Evolutionary conservation across 495 filamentous ascomycete species (phyloP).

Genomic region (Extremus antarcticus): DNA sequence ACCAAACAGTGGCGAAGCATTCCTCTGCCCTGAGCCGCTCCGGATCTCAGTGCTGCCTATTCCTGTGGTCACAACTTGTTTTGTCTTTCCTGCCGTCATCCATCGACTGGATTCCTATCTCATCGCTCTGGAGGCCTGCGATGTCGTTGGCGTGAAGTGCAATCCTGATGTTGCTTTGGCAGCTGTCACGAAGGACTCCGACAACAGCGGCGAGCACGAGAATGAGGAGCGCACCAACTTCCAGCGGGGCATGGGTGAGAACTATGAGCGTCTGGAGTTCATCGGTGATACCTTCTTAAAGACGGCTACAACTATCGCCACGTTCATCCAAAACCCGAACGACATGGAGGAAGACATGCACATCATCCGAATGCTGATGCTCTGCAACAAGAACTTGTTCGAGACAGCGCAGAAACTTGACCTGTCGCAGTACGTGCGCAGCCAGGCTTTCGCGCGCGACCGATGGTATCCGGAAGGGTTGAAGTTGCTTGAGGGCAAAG

Average conservation of each 20-base stretch:
- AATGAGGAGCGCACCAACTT: constrained; percentile 53
- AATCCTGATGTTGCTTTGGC: constrained; percentile 65
- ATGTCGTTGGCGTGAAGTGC: constrained; percentile 48
- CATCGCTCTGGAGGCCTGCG: constrained; percentile 63
- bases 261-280: constrained; percentile 93
- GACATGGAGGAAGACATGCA: constrained; percentile 82
- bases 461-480: constrained; percentile 78
- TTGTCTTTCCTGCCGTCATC: constrained; percentile 74
- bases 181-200: constrained; percentile 88
- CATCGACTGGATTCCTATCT: constrained; percentile 72
- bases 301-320: constrained; percentile 81
- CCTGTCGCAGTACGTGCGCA: constrained; percentile 67
- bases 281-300: constrained; percentile 91
- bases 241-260: constrained; percentile 85
- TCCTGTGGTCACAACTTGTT: constrained; percentile 49
- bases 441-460: constrained; percentile 64
- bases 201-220: constrained; percentile 72
- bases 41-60: constrained; percentile 65
- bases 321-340: constrained; percentile 64
- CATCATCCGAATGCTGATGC: constrained; percentile 76
- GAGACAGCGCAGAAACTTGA: constrained; percentile 56
- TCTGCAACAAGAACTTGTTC: constrained; percentile 89
- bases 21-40: constrained; percentile 52
- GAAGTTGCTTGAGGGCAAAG: constrained; percentile 50
- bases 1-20: constrained; percentile 23